Evolutionary conservation across 2,329 filamentous ascomycete genomes (phyloP), one percentile per base, ranked within the genome.

Genomic region (Myriosclerotinia curreyana): DNA sequence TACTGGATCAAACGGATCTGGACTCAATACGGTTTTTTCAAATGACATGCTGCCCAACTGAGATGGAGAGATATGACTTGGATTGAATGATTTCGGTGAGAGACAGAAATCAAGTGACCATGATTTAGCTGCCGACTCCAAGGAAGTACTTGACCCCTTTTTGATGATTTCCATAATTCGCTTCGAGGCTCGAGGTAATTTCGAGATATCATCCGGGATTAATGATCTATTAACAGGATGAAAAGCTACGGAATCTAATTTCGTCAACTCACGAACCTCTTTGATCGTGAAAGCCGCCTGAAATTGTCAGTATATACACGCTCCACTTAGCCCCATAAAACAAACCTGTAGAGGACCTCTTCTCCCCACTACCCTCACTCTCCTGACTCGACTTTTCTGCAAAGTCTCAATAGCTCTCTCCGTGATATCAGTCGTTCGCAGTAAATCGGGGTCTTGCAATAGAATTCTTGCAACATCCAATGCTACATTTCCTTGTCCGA

Each of bases 401-500:
- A 99, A 76, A 0, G 83, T 82, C 60, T 91, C 87, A 17, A 98
- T 76, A 0, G 95, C 95, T 71, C 91, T 84, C 66, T 92, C 90
- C 1, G 93, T 87, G 55, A 99, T 98, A 74, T 99, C 95, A 0
- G 95, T 97, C 71, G 87, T 87, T 8, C 84, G 82, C 53, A 99
- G 79, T 28, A 82, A 78, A 71, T 94, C 86, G 1, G 96, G 79
- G 66, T 90, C 85, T 60, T 89, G 87, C 17, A 99, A 81, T 6
- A 99, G 79, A 72, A 96, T 94, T 34, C 96, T 85, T 1, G 94
- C 92, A 20, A 99, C 91, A 75, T 99, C 95, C 55, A 99, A 80
- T 0, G 95, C 95, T 11, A 99, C 95, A 76, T 99, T 99, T 20
- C 95, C 95, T 73, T 99, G 94, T 2, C 95, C 95, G 68, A 99